Conservation (phyloP, 371 early-diverging fungal genomes). For the Lichtheimia ramosa region DNA sequence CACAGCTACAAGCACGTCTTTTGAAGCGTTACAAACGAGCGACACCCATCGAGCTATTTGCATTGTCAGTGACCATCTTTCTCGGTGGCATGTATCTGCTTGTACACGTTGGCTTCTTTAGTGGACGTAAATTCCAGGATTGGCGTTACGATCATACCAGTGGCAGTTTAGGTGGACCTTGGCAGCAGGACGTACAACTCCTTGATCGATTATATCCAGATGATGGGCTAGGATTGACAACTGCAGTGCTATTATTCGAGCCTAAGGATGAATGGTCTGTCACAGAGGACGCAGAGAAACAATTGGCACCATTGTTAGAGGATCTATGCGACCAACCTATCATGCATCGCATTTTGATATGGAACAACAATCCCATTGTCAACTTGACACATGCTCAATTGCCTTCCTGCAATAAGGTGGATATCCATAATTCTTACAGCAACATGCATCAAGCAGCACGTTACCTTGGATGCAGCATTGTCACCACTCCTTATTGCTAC, state of each 20-base stretch:
- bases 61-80: constrained; percentile 15
- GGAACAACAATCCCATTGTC: constrained; percentile 59
- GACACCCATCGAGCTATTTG: constrained; percentile 19
- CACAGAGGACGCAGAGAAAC: constrained; percentile 32
- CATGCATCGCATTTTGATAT: constrained; percentile 58
- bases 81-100: constrained; percentile 24
- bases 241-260: constrained; percentile 46
- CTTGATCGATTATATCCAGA: constrained; percentile 56
- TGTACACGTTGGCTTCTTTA: constrained; percentile 46
- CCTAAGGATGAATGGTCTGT: constrained; percentile 4
- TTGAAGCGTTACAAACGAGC: constrained; percentile 26
- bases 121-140: constrained; percentile 47
- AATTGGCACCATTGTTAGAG: constrained; percentile 44
- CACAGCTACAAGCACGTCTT: constrained; percentile 21
- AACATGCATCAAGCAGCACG: constrained; percentile 55
- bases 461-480: constrained; percentile 60
- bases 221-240: constrained; percentile 52
- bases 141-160: constrained; percentile 37
- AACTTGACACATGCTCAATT: constrained; percentile 27
- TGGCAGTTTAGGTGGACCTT: neutral
- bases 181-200: constrained; percentile 41
- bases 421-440: constrained; percentile 51
- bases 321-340: constrained; percentile 61
- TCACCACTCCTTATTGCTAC: constrained; percentile 65
- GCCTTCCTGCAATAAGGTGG: constrained; percentile 30